A percentile compares a stretch with the other conserved stretches of the same genome.
These are phyloP conservation scores for Pelargonium australe DNA, from an alignment of 441 rosid species.

Conservation along the genomic window DNA sequence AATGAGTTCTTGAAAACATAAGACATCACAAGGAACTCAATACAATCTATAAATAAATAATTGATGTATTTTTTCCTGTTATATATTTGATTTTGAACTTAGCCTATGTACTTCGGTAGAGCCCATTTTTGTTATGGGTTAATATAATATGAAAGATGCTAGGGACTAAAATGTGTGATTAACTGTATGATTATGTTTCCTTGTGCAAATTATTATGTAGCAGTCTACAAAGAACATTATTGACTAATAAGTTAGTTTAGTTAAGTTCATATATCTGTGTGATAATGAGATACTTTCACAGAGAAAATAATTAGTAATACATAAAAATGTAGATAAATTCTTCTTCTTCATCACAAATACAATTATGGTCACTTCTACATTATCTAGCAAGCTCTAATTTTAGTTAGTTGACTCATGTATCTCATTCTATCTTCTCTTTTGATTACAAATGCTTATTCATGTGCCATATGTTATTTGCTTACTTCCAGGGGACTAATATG, in stretches of 20 bases:
- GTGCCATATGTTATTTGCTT: constrained; percentile 19
- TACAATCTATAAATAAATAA: background rate
- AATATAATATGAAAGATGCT: background rate
- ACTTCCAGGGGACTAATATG: constrained; percentile 95
- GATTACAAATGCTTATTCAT: background rate
- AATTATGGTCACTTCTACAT: background rate
- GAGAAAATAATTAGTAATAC: background rate
- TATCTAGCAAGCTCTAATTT: background rate
- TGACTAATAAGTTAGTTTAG: background rate
- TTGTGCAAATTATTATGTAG: constrained; percentile 3
- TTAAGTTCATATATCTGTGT: background rate
- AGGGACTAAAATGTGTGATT: constrained; percentile 8
- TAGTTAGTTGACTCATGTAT: constrained; percentile 13
- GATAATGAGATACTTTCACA: background rate
- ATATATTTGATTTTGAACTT: background rate
- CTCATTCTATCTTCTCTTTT: constrained; percentile 1
- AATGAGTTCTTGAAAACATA: background rate
- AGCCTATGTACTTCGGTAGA: background rate
- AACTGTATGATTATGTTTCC: background rate
- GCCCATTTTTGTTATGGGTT: constrained; percentile 5
- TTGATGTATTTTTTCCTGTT: background rate
- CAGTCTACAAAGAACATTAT: background rate
- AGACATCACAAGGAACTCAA: background rate
- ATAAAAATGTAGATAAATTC: background rate
- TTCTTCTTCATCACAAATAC: background rate